Base-by-base conservation (phyloP, 2,329 filamentous ascomycete species). In the Trichophyton mentagrophytes region DNA sequence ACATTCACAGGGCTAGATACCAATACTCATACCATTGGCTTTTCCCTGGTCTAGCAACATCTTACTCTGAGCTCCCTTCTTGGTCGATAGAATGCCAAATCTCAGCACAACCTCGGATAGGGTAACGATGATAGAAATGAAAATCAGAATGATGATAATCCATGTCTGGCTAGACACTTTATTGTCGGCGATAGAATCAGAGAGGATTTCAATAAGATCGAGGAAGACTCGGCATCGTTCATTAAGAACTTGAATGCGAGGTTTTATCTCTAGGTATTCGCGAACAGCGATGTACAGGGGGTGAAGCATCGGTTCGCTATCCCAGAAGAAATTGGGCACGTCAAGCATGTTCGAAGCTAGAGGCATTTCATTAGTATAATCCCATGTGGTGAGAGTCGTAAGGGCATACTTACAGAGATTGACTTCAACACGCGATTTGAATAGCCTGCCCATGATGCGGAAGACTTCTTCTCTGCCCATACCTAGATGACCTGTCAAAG, bases 241-340 rank as follows among this genome's bases (percentile, higher is more conserved):
- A 74, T 99, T 99, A 65, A 99, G 86, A 25, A 97, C 91, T 73
- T 95, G 90, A 71, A 96, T 96, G 60, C 93, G 89, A 6, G 88
- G 90, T 69, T 95, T 92, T 72, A 99, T 97, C 71, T 99, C 93
- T 63, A 99, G 86, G 71, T 99, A 99, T 73, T 97, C 93, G 68
- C 93, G 89, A 58, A 97, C 90, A 62, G 91, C 93, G 62, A 85
- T 86, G 77, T 99, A 99, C 30, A 99, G 85, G 0, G 93, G 93
- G 71, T 96, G 90, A 0, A 99, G 81, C 0, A 90, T 96, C 17
- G 93, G 93, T 71, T 99, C 93, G 9, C 89, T 89, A 72, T 97
- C 91, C 93, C 93, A 99, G 80, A 97, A 95, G 80, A 96, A 96
- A 72, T 92, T 95, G 63, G 92, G 92, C 0, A 95, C 90, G 73